Evolutionary conservation across 2,329 filamentous ascomycete species (phyloP).

Genomic region (Neospermospora avenae): DNA sequence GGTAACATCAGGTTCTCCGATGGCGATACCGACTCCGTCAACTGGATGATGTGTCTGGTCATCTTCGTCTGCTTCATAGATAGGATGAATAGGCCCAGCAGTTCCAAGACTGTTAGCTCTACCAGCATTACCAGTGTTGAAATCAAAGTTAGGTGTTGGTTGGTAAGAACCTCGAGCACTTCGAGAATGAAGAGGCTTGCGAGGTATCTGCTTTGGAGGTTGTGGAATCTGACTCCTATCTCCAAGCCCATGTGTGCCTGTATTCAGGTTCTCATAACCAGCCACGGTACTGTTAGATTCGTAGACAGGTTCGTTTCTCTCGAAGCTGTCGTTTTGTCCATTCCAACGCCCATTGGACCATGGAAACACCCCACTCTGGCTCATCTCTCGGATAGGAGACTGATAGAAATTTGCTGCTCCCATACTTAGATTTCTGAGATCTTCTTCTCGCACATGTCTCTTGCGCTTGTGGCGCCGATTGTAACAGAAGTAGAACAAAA

Average conservation of each 20-base stretch:
- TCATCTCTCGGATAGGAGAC: constrained; percentile 21
- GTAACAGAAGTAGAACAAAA: constrained; percentile 48
- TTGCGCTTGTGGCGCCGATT: constrained; percentile 43
- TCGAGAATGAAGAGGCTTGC: constrained; percentile 39
- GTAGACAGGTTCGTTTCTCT: constrained; percentile 12
- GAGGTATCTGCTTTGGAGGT: constrained; percentile 31
- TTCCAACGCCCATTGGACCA: constrained; percentile 31
- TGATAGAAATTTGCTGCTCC: constrained; percentile 23
- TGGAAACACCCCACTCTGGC: constrained; percentile 24
- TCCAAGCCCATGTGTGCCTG: constrained; percentile 21
- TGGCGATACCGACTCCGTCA: constrained; percentile 23
- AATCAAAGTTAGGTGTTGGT: constrained; percentile 43
- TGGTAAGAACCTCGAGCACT: constrained; percentile 37
- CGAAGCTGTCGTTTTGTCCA: constrained; percentile 14
- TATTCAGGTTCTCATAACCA: constrained; percentile 30
- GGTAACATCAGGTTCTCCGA: constrained; percentile 20
- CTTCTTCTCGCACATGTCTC: constrained; percentile 47
- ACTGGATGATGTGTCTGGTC: constrained; percentile 17
- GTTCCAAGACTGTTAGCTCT: constrained; percentile 43
- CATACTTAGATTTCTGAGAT: constrained; percentile 50
- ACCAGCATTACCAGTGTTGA: constrained; percentile 32
- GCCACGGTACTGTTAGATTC: constrained; percentile 30
- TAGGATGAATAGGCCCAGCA: constrained; percentile 57
- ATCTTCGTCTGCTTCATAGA: constrained; percentile 59
- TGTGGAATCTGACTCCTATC: constrained; percentile 15